These are phyloP conservation scores for Talaromyces adpressus DNA, from an alignment of 495 filamentous ascomycete species.

Conservation along the genomic window DNA sequence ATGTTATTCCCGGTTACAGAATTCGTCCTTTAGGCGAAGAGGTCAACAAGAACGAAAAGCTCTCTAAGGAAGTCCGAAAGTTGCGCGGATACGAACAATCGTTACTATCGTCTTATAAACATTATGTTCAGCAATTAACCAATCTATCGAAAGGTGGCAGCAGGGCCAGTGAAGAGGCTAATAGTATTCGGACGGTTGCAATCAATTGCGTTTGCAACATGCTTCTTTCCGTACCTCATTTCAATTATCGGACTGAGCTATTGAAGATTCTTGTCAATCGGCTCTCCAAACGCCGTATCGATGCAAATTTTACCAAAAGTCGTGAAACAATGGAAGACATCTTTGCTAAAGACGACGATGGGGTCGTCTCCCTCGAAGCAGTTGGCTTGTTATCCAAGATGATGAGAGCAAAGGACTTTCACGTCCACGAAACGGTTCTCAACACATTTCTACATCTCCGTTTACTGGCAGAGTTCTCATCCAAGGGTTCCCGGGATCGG, in stretches of 20 bases:
- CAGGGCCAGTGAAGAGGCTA: conserved; percentile 16
- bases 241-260: conserved; percentile 88
- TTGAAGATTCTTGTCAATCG: conserved; percentile 81
- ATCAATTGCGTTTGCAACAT: conserved; percentile 79
- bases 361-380: conserved; percentile 77
- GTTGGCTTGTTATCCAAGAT: conserved; percentile 82
- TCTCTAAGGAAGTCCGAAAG: conserved; percentile 86
- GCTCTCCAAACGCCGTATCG: conserved; percentile 58
- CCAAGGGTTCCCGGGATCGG: conserved; percentile 68
- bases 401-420: conserved; percentile 81
- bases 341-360: conserved; percentile 84
- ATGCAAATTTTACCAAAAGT: conserved; percentile 72
- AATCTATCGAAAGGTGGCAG: conserved; percentile 48
- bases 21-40: conserved; percentile 77
- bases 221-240: conserved; percentile 77
- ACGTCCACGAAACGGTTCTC: conserved; percentile 73
- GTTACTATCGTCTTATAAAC: conserved; percentile 71
- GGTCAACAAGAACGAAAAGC: conserved; percentile 44
- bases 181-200: conserved; percentile 53
- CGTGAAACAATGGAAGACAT: conserved; percentile 70
- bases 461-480: conserved; percentile 76
- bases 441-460: conserved; percentile 90
- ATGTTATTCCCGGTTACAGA: conserved; percentile 91
- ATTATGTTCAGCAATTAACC: conserved; percentile 68
- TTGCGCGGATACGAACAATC: conserved; percentile 77